Base-by-base conservation (phyloP, 805 yeast species). In the Metschnikowia reukaufii region DNA sequence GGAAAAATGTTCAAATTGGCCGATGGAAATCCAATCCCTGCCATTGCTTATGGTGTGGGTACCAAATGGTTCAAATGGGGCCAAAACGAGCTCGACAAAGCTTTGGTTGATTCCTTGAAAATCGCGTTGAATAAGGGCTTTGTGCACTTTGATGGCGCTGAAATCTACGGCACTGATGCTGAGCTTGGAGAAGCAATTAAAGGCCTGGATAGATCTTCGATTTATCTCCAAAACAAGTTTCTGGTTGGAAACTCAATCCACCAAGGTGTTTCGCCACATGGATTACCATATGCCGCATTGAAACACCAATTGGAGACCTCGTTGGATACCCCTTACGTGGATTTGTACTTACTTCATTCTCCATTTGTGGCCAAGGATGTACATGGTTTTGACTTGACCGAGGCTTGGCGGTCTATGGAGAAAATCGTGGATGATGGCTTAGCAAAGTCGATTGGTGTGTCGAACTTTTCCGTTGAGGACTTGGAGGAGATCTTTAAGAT, bases 61-160 rank as follows among this genome's bases (percentile, higher is more conserved):
- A 73, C 79, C 39, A 71, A 70, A 50, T 75, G 80, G 80, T 68
- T 66, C 55, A 61, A 61, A 36, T 19, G n/a, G 23, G 56, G 60
- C 38, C 34, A 40, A 23, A 65, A 69, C 13, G 65, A 63, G 13
- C 34, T 59, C 36, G 62, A 63, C 46, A 45, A 57, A n/a, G 52
- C 56, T 7, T 62, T 79, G 39, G 80, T 76, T 4, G 69, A 73
- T 4, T 73, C 79, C 16, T 52, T 82, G 23, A 49, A 61, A 5
- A 58, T 61, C 23, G 83, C 88, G 2, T 57, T 84, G 19, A 64
- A 73, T 1, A 59, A 62, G 13, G 85, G 86, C 0, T 80, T 77
- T 62, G 72, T 65, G 38, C 89, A 83, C 58, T 68, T 84, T 36
- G 90, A 84, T 54, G 78, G 84, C 12, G 89, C 89, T 0, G 86